These are phyloP conservation scores for Insectozyma bohioensis DNA, from an alignment of 1,139 yeast species.

Conservation along the genomic window DNA sequence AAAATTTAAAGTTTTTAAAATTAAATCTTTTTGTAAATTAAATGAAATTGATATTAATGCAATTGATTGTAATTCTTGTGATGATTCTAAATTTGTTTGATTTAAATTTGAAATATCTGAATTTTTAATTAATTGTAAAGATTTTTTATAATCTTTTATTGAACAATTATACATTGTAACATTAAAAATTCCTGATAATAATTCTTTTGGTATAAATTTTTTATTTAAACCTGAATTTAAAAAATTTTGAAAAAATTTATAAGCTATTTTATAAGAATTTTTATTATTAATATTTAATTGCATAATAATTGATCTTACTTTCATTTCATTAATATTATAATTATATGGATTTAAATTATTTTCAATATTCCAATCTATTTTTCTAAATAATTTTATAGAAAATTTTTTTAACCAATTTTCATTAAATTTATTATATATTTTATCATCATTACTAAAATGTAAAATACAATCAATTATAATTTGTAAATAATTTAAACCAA, in stretches of 20 bases:
- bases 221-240: conserved; percentile 48
- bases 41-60: conserved; percentile 57
- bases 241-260: conserved; percentile 40
- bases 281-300: conserved; percentile 29
- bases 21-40: conserved; percentile 42
- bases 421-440: conserved; percentile 19
- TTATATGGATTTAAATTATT: not conserved
- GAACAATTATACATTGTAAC: conserved; percentile 33
- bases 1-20: conserved; percentile 54
- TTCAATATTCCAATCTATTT: conserved; percentile 22
- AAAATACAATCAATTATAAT: conserved; percentile 28
- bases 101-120: conserved; percentile 38
- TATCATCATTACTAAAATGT: conserved; percentile 26
- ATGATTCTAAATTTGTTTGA: conserved; percentile 28
- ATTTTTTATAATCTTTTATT: conserved; percentile 56
- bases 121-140: conserved; percentile 50
- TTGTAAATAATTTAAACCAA: conserved; percentile 33
- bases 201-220: conserved; percentile 47
- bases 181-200: conserved; percentile 35
- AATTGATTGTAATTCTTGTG: conserved; percentile 47
- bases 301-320: conserved; percentile 41
- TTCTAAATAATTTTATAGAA: conserved; percentile 19
- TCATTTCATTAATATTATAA: conserved; percentile 30
- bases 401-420: conserved; percentile 22
- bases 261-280: conserved; percentile 32